Base-by-base conservation (phyloP, 2,329 filamentous ascomycete genomes). In the Xylariomycetidae sp. region DNA sequence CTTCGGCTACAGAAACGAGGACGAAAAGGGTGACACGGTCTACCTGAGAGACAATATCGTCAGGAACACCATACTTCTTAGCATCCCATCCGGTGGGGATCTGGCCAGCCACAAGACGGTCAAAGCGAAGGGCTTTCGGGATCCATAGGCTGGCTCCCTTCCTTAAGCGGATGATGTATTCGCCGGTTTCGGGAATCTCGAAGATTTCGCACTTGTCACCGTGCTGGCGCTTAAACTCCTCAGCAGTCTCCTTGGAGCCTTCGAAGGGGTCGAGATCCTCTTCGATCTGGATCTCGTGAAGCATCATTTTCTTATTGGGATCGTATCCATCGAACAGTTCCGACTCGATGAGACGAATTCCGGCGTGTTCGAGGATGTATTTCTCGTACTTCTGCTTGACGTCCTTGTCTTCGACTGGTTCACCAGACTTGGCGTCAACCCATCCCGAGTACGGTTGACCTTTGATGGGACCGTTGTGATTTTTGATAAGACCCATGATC, bases 401-500 rank as follows among this genome's bases (percentile, higher is more conserved):
- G 54, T 98, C 92, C 70, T 96, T 96, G 68, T 98, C 92, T 40
- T 97, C 90, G 17, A 98, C 88, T 6, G 92, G 92, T 38, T 97
- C 90, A 27, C 87, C 87, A 34, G 87, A 82, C 77, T 97, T 97
- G 58, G 80, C 74, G 56, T 98, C 92, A 38, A 98, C 87, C 88
- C 87, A 98, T 50, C 92, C 92, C 48, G 90, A 88, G 68, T 98
- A 97, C 45, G 85, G 85, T 69, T 94, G 85, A 59, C 92, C 92
- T 71, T 98, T 98, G 60, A 98, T 79, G 19, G 83, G 82, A 13
- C 92, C 92, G 51, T 97, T 97, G 71, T 95, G 87, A 63, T 98
- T 94, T 74, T 90, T 96, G 70, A 98, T 97, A 40, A 97, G 80
- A 56, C 92, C 92, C 90, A 97, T 98, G 63, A 98, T 88, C 92